These are phyloP conservation scores for Botrytis elliptica DNA, from an alignment of 2,329 filamentous ascomycete genomes.

Conservation along the genomic window DNA sequence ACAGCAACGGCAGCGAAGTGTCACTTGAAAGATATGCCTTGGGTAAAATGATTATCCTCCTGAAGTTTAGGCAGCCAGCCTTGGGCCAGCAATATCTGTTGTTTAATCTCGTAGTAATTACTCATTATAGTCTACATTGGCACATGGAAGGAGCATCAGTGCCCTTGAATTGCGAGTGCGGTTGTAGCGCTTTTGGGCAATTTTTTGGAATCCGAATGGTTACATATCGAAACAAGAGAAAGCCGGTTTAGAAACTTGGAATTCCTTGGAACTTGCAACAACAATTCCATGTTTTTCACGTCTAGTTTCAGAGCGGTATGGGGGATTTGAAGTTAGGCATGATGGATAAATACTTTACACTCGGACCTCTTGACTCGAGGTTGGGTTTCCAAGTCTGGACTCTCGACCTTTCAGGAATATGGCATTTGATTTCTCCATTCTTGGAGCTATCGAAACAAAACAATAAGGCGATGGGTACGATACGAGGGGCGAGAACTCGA, in stretches of 20 bases:
- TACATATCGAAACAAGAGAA: neutral
- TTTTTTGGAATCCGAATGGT: neutral
- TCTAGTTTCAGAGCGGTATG: neutral
- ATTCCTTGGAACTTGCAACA: neutral
- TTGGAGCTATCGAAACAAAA: neutral
- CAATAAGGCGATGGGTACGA: neutral
- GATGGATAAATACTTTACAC: neutral
- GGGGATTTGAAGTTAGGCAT: neutral
- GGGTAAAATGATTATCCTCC: neutral
- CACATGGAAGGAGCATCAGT: neutral
- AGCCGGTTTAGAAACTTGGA: neutral
- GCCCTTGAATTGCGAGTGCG: neutral
- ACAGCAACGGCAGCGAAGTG: constrained; percentile 19
- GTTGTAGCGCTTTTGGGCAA: neutral
- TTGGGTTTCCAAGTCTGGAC: neutral
- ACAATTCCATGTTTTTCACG: neutral
- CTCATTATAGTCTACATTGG: neutral
- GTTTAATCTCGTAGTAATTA: neutral
- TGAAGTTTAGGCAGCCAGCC: neutral
- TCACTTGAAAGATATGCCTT: constrained; percentile 5
- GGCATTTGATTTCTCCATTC: neutral
- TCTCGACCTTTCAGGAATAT: neutral
- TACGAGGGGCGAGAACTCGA: neutral
- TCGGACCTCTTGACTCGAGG: neutral
- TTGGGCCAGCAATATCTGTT: neutral